These are phyloP conservation scores for Leccinum ochraceum DNA, from an alignment of 768 basidiomycete species.

Conservation along the genomic window DNA sequence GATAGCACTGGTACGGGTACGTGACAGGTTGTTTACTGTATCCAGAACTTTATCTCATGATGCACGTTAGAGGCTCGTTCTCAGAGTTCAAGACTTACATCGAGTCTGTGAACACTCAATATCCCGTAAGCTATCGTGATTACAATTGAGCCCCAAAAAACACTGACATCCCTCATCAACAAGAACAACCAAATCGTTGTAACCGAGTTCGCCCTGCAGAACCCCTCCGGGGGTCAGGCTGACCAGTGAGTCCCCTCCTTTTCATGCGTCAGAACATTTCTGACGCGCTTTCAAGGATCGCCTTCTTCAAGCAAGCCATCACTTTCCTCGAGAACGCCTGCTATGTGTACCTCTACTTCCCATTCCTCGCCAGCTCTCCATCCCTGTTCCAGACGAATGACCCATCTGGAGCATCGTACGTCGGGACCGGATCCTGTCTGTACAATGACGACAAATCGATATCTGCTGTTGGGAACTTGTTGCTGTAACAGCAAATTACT, in stretches of 20 bases:
- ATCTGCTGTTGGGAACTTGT: slow-evolving; percentile 28
- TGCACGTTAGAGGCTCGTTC: slow-evolving; percentile 22
- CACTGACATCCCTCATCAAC: slow-evolving; percentile 3
- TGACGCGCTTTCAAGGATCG: slow-evolving; percentile 20
- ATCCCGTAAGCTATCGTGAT: slow-evolving; percentile 24
- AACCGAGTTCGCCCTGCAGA: slow-evolving; percentile 35
- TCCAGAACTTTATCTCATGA: background rate
- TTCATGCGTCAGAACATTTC: background rate
- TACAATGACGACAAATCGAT: slow-evolving; percentile 32
- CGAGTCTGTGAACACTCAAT: slow-evolving; percentile 27
- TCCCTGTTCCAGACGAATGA: slow-evolving; percentile 26
- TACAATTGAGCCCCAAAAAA: background rate
- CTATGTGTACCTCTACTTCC: slow-evolving; percentile 39
- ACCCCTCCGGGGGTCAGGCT: slow-evolving; percentile 32
- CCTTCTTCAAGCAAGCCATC: slow-evolving; percentile 37
- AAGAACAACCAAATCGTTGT: slow-evolving; percentile 30
- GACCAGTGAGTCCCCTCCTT: slow-evolving; percentile 27
- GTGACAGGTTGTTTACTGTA: background rate
- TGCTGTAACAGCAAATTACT: slow-evolving; percentile 11
- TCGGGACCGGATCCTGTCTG: slow-evolving; percentile 35
- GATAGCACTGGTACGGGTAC: slow-evolving; percentile 34
- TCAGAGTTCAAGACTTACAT: slow-evolving; percentile 31
- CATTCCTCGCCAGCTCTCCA: slow-evolving; percentile 37
- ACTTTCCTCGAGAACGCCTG: slow-evolving; percentile 34
- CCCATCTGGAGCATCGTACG: slow-evolving; percentile 6